These are phyloP conservation scores for Phaeosphaeriaceae sp. DNA, from an alignment of 2,329 filamentous ascomycete genomes.

Conservation along the genomic window DNA sequence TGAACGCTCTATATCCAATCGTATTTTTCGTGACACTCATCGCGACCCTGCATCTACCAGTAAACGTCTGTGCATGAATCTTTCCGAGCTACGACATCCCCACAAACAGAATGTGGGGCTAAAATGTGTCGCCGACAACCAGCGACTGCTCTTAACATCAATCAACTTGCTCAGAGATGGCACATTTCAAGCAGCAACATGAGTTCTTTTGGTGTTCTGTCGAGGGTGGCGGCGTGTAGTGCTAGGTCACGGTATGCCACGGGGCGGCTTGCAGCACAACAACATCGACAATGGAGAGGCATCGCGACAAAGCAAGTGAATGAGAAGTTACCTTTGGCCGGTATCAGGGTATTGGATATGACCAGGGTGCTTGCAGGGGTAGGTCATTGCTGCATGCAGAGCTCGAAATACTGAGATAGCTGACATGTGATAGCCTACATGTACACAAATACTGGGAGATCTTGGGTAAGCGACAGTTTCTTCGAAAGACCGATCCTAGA, in stretches of 20 bases:
- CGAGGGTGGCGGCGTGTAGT: constrained; percentile 9
- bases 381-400: constrained; percentile 49
- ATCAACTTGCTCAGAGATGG: constrained; percentile 8
- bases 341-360: constrained; percentile 92
- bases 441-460: constrained; percentile 94
- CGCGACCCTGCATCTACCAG: neutral
- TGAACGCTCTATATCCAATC: constrained; percentile 20
- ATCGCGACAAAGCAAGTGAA: constrained; percentile 51
- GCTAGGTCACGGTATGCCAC: constrained; percentile 2
- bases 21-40: neutral
- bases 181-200: constrained; percentile 17
- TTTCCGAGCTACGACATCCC: constrained; percentile 22
- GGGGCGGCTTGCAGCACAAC: constrained; percentile 8
- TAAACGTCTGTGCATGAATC: constrained; percentile 19
- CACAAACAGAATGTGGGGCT: constrained; percentile 42
- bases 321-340: constrained; percentile 74
- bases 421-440: constrained; percentile 77
- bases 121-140: constrained; percentile 4
- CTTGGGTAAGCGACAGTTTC: constrained; percentile 71
- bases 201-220: constrained; percentile 16
- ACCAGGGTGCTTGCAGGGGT: constrained; percentile 93
- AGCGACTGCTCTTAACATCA: constrained; percentile 12
- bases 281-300: constrained; percentile 30
- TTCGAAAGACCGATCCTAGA: neutral
- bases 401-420: constrained; percentile 3